phyloP scores from a whole-genome alignment of 768 basidiomycete genomes.

The Lentinula edodes region DNA sequence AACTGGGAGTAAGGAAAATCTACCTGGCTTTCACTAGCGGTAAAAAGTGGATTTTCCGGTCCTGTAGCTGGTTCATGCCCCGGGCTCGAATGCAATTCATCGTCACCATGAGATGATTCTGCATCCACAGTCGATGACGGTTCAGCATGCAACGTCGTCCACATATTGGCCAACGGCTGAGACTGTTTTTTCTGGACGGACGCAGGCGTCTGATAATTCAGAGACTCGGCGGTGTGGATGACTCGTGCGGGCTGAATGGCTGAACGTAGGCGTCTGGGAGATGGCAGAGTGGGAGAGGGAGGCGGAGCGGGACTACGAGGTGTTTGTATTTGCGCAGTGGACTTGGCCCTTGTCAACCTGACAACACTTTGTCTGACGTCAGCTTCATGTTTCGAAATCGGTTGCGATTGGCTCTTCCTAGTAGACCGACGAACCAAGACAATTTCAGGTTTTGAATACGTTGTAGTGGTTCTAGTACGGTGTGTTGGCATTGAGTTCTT shows the following conservation, averaged over 20 bases:
- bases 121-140: background rate
- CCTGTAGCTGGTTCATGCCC: background rate
- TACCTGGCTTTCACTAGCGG: slow-evolving; percentile 46
- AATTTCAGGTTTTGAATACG: slow-evolving; percentile 9
- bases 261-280: background rate
- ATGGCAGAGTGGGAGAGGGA: background rate
- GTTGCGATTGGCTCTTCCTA: background rate
- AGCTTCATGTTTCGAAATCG: slow-evolving; percentile 8
- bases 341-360: background rate
- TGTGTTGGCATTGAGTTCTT: background rate
- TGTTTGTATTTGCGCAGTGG: background rate
- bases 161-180: background rate
- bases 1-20: slow-evolving; percentile 52
- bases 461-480: background rate
- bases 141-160: background rate
- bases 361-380: background rate
- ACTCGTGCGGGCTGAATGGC: background rate
- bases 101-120: background rate
- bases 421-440: slow-evolving; percentile 4
- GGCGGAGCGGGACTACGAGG: background rate
- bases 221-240: background rate
- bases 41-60: slow-evolving; percentile 35
- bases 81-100: background rate
- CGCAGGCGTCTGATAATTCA: background rate
- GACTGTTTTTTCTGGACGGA: background rate